Evolutionary conservation across 805 yeast genomes (phyloP).

Genomic region (Ogataea pilisensis): DNA sequence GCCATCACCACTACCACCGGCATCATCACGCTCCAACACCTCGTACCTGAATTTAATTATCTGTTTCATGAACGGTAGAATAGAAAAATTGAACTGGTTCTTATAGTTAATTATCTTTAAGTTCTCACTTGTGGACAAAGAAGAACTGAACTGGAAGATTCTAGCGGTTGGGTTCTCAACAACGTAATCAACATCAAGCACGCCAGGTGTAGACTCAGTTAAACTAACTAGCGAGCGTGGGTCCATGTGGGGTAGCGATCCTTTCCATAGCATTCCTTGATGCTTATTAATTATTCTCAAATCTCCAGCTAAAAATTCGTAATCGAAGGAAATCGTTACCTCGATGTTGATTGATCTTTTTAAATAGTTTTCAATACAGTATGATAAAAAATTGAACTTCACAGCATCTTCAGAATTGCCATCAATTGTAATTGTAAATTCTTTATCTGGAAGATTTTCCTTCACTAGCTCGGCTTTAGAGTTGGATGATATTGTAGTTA

Average conservation of each 20-base stretch:
- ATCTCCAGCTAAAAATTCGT: constrained; percentile 9
- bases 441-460: background rate
- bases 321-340: constrained; percentile 15
- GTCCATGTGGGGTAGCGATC: constrained; percentile 59
- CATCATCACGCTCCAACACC: constrained; percentile 16
- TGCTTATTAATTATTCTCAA: constrained; percentile 25
- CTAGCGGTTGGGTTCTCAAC: constrained; percentile 75
- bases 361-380: constrained; percentile 12
- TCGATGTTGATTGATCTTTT: constrained; percentile 22
- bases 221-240: constrained; percentile 58
- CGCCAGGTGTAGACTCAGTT: constrained; percentile 12
- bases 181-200: constrained; percentile 39
- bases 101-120: constrained; percentile 24
- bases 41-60: constrained; percentile 38
- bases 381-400: constrained; percentile 13
- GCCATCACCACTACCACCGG: too few species aligned
- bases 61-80: constrained; percentile 60
- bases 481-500: constrained; percentile 6
- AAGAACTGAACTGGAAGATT: constrained; percentile 50
- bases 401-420: background rate
- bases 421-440: background rate
- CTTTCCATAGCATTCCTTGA: constrained; percentile 41
- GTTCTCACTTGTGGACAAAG: constrained; percentile 22
- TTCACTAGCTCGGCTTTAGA: constrained; percentile 6
- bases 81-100: constrained; percentile 38